Percentiles rank a stretch among this genome's conserved stretches.
phyloP scores from a whole-genome alignment of 2,329 filamentous ascomycete species.

The Nigrospora sphaerica region DNA sequence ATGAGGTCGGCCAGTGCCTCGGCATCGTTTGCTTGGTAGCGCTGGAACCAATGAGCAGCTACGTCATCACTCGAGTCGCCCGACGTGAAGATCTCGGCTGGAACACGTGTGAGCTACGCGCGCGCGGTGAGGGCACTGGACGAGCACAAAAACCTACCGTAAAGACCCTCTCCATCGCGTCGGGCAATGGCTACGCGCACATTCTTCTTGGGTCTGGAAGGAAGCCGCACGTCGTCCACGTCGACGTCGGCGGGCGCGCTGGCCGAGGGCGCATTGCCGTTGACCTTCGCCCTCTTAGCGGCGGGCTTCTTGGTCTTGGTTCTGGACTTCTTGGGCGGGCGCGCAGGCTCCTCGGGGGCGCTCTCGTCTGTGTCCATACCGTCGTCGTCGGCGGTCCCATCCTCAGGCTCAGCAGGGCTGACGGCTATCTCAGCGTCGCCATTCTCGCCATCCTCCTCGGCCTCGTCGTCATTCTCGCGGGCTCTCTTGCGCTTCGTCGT shows the following conservation, averaged over 20 bases:
- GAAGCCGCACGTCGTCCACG: conserved; percentile 27
- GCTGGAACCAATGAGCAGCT: conserved; percentile 52
- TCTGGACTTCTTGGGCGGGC: conserved; percentile 28
- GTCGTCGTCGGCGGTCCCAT: conserved; percentile 28
- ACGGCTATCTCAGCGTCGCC: conserved; percentile 27
- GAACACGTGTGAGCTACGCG: conserved; percentile 14
- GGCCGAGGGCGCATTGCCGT: conserved; percentile 38
- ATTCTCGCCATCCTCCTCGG: conserved; percentile 37
- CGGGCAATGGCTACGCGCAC: conserved; percentile 44
- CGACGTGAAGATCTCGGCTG: conserved; percentile 58
- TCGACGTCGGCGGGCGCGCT: conserved; percentile 17
- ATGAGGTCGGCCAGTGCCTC: conserved; percentile 54
- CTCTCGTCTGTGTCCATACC: conserved; percentile 24
- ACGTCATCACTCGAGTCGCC: conserved; percentile 47
- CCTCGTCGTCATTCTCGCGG: conserved; percentile 37
- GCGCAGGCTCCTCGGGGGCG: conserved; percentile 38
- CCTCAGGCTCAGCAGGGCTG: conserved; percentile 27
- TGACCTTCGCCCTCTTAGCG: conserved; percentile 57
- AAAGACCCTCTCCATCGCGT: conserved; percentile 46
- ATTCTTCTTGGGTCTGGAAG: conserved; percentile 49
- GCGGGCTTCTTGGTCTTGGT: conserved; percentile 48
- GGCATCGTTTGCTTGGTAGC: conserved; percentile 47
- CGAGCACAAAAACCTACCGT: conserved; percentile 33
- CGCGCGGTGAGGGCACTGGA: conserved; percentile 8
- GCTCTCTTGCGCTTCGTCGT: conserved; percentile 53